Base-by-base conservation (phyloP, 116 monocot genomes). In the Posidonia oceanica region DNA sequence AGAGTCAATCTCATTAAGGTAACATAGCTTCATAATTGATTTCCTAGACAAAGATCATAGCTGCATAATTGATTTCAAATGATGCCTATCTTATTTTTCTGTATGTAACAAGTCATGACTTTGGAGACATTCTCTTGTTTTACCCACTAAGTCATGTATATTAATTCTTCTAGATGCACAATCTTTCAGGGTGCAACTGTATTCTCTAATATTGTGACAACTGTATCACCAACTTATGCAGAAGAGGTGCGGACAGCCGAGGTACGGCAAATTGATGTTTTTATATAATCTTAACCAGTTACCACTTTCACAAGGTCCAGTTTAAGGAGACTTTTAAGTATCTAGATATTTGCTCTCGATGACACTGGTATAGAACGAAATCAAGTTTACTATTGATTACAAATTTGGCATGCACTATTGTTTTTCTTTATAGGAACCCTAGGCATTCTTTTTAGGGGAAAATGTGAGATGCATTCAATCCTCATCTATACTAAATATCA, bases 141-240 rank as follows among this genome's bases (percentile, higher is more conserved):
- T 64, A 41, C 21, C 7, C 4, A 17, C n/a, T 64, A 16, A 23
- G 22, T 12, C 15, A 13, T 36, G 51, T 52, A 22, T 68, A 52
- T 14, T 21, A 8, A 52, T 52, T 15, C 13, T 21, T 52, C 29
- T 29, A 29, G 29, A 29, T 52, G 22, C 23, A 22, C 22, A 2
- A 14, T 44, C 21, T 38, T 66, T 71, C 83, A 96, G 95, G 95
- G 95, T 67, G 95, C 78, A 60, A 83, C 83, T 78, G 88, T 96
- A 54, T 96, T 75, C 70, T 96, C 95, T 64, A 91, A 96, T 72
- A 86, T 91, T 78, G 95, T 96, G 37, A 96, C 95, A 72, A 96
- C 95, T 54, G 95, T 96, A 60, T 96, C 95, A 61, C 95, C 95
- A 78, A 96, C 86, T 52, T 96, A 96, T 83, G 86, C 95, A 59